Conservation (phyloP, 2,329 filamentous ascomycete genomes). For the Phyllachora maydis region DNA sequence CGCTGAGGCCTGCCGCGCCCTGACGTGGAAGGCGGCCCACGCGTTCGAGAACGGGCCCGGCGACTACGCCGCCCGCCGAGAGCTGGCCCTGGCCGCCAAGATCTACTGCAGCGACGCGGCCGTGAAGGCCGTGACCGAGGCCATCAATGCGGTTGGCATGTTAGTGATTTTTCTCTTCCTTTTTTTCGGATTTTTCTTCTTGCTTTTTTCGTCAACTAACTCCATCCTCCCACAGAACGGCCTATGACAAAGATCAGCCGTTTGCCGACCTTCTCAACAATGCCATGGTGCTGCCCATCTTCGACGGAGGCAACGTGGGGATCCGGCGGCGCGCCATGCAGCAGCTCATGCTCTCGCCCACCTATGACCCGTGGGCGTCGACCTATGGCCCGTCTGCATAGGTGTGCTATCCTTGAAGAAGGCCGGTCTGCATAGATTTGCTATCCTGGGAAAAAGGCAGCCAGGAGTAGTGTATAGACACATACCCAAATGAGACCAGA, state of each 20-base stretch:
- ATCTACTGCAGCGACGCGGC: slow-evolving; percentile 26
- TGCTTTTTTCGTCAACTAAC: slow-evolving; percentile 1
- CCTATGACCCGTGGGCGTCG: slow-evolving; percentile 23
- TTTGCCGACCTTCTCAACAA: slow-evolving; percentile 21
- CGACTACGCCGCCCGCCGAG: slow-evolving; percentile 16
- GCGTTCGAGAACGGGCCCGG: slow-evolving; percentile 18
- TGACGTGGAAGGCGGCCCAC: slow-evolving; percentile 30
- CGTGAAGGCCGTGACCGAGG: slow-evolving; percentile 23
- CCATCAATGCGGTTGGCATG: slow-evolving; percentile 30
- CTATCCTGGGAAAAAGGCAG: too few relatives aligned
- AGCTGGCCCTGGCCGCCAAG: slow-evolving; percentile 26
- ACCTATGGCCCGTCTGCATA: slow-evolving; percentile 7
- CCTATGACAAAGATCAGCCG: slow-evolving; percentile 18
- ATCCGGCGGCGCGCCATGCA: slow-evolving; percentile 25
- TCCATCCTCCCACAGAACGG: slow-evolving; percentile 9
- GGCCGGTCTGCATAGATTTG: too few relatives aligned
- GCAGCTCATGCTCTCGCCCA: slow-evolving; percentile 17
- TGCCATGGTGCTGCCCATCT: slow-evolving; percentile 23
- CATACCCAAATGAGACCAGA: too few relatives aligned
- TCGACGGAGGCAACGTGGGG: slow-evolving; percentile 32
- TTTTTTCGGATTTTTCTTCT: not conserved
- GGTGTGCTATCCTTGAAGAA: too few relatives aligned
- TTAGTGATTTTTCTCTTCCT: slow-evolving; percentile 5
- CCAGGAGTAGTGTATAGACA: too few relatives aligned
- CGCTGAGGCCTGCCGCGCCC: slow-evolving; percentile 22